Evolutionary conservation across 2,329 filamentous ascomycete species (phyloP).

Genomic region (Aureobasidium sp.): DNA sequence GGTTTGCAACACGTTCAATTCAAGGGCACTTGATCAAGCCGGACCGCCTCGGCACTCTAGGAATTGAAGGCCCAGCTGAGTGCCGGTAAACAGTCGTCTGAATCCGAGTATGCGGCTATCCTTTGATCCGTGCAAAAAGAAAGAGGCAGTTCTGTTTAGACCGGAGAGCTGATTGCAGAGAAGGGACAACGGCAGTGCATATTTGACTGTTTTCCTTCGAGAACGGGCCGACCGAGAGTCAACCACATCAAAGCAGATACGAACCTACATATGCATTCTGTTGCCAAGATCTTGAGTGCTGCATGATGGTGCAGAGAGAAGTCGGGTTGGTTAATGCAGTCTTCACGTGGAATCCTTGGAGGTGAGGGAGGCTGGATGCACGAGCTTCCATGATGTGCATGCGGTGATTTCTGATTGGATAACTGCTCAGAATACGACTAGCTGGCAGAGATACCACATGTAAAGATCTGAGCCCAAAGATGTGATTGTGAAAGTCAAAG

Average conservation of each 20-base stretch:
- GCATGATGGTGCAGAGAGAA: not conserved
- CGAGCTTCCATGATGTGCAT: slow-evolving; percentile 12
- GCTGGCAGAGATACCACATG: not conserved
- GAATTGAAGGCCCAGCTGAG: not conserved
- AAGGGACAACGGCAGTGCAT: not conserved
- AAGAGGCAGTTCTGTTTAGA: not conserved
- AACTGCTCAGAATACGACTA: not conserved
- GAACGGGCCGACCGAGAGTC: not conserved
- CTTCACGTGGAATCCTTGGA: not conserved
- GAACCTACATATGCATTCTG: not conserved
- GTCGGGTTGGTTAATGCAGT: not conserved
- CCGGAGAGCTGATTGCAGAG: not conserved
- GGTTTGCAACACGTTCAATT: not conserved
- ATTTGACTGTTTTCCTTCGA: not conserved
- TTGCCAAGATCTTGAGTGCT: not conserved
- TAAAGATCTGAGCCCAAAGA: not conserved
- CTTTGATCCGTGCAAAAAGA: slow-evolving; percentile 1
- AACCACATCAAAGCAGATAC: not conserved
- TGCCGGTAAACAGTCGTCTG: not conserved
- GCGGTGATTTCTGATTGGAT: not conserved
- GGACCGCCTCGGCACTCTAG: not conserved
- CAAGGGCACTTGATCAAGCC: not conserved
- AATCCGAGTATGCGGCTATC: not conserved
- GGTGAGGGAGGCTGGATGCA: slow-evolving; percentile 5
- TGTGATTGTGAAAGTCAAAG: not conserved